Conservation (phyloP, 2,329 filamentous ascomycete species). For the Geosmithia flava region DNA sequence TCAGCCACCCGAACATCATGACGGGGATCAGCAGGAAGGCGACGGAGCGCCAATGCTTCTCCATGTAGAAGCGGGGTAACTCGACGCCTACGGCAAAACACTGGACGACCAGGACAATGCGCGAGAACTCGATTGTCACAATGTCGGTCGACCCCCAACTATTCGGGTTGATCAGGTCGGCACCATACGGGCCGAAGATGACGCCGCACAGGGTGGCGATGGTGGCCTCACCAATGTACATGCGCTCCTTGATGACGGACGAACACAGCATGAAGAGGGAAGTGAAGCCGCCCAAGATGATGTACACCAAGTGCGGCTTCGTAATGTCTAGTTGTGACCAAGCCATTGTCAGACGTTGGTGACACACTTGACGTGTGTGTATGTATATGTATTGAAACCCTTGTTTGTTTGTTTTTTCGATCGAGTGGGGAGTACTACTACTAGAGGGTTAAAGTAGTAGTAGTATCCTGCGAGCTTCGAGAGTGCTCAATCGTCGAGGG, state of each 20-base stretch:
- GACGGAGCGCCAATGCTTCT: conserved; percentile 92
- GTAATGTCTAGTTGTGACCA: conserved; percentile 79
- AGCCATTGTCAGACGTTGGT: conserved; percentile 46
- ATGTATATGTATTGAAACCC: not conserved
- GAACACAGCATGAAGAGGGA: conserved; percentile 97
- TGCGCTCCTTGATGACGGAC: conserved; percentile 92
- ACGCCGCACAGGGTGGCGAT: conserved; percentile 81
- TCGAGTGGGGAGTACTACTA: not conserved
- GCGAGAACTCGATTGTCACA: conserved; percentile 79
- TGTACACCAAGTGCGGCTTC: conserved; percentile 93
- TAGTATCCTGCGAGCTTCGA: not conserved
- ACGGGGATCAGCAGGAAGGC: conserved; percentile 79
- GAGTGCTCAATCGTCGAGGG: not conserved
- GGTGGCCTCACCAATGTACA: conserved; percentile 98
- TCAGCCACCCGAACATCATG: conserved; percentile 93
- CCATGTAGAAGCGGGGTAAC: conserved; percentile 91
- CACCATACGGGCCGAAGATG: conserved; percentile 78
- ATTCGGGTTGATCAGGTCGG: conserved; percentile 63
- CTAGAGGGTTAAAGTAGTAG: no score
- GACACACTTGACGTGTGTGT: not conserved
- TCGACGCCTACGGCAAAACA: conserved; percentile 89
- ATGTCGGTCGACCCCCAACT: conserved; percentile 77
- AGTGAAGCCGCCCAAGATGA: conserved; percentile 96
- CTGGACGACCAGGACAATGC: conserved; percentile 81
- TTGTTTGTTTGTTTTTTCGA: not conserved